Conservation (phyloP, 345 rosid genomes). For the Eucalyptus camaldulensis region DNA sequence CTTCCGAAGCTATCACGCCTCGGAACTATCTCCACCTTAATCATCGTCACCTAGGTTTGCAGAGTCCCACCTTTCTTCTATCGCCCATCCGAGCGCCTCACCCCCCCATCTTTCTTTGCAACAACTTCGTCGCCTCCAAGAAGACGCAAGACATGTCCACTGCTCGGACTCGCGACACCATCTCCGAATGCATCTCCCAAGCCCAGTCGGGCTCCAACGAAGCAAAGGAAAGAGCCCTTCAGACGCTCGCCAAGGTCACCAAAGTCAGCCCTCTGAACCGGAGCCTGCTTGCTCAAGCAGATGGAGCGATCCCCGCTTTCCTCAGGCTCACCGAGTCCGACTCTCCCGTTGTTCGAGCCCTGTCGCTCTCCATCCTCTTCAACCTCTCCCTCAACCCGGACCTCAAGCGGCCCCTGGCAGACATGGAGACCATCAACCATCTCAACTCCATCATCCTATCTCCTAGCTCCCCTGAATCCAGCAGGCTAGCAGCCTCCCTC, state of each 20-base stretch:
- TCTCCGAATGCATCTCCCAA: constrained; percentile 8
- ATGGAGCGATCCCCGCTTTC: constrained; percentile 21
- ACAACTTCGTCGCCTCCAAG: not conserved
- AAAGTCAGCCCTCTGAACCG: constrained; percentile 32
- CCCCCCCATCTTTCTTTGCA: not conserved
- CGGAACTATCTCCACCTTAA: not conserved
- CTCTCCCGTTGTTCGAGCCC: constrained; percentile 8
- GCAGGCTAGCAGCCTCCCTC: constrained; percentile 29
- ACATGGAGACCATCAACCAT: constrained; percentile 21
- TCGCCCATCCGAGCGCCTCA: not conserved
- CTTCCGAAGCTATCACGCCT: not conserved
- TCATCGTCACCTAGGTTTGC: not conserved
- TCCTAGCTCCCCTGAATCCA: constrained; percentile 10
- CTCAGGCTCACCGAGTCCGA: constrained; percentile 20
- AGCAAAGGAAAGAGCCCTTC: constrained; percentile 27
- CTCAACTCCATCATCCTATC: constrained; percentile 31
- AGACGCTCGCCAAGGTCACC: constrained; percentile 28
- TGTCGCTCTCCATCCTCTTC: constrained; percentile 35
- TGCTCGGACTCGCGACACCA: constrained; percentile 13
- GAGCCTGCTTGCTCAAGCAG: constrained; percentile 20
- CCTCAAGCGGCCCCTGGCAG: constrained; percentile 29
- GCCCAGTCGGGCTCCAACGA: constrained; percentile 18
- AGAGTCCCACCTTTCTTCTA: not conserved
- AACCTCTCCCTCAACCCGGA: constrained; percentile 55
- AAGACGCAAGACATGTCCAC: constrained; percentile 3